Evolutionary conservation across 176 grass and related monocot species (phyloP).

Genomic region (Zizania latifolia): DNA sequence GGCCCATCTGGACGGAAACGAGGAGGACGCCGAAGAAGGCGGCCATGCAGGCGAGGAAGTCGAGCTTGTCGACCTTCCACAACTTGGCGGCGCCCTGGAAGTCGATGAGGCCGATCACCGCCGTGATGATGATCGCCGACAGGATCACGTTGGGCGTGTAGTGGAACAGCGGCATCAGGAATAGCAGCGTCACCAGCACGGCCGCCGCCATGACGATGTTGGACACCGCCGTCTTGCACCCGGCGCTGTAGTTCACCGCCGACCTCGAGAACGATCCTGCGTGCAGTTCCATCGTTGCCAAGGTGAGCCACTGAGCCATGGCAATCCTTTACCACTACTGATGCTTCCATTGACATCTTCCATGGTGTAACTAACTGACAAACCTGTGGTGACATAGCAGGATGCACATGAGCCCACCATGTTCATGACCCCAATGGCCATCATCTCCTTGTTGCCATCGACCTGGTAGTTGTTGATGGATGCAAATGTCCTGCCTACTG

Average conservation of each 20-base stretch:
- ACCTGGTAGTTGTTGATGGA: conserved; percentile 98
- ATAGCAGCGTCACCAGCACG: conserved; percentile 82
- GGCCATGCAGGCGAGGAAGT: conserved; percentile 65
- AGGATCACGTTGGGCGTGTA: conserved; percentile 90
- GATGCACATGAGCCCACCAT: conserved; percentile 83
- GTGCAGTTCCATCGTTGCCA: neutral
- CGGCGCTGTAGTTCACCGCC: conserved; percentile 91
- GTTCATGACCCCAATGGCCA: conserved; percentile 97
- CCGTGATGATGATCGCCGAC: conserved; percentile 89
- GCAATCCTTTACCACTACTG: neutral
- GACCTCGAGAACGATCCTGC: conserved; percentile 83
- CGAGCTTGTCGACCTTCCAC: conserved; percentile 93
- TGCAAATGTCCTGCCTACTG: conserved; percentile 85
- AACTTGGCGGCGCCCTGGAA: conserved; percentile 47
- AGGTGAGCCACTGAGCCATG: neutral
- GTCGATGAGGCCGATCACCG: conserved; percentile 80
- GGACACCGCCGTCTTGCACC: conserved; percentile 66
- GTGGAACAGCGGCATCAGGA: conserved; percentile 94
- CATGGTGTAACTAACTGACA: neutral
- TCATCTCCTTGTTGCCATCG: conserved; percentile 99
- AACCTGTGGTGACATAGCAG: conserved; percentile 88
- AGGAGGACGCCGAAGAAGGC: conserved; percentile 88
- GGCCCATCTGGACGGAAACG: conserved; percentile 79
- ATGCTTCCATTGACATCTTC: neutral
- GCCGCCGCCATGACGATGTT: conserved; percentile 91